These are phyloP conservation scores for Curvularia spicifera DNA, from an alignment of 2,329 filamentous ascomycete genomes.

Conservation along the genomic window DNA sequence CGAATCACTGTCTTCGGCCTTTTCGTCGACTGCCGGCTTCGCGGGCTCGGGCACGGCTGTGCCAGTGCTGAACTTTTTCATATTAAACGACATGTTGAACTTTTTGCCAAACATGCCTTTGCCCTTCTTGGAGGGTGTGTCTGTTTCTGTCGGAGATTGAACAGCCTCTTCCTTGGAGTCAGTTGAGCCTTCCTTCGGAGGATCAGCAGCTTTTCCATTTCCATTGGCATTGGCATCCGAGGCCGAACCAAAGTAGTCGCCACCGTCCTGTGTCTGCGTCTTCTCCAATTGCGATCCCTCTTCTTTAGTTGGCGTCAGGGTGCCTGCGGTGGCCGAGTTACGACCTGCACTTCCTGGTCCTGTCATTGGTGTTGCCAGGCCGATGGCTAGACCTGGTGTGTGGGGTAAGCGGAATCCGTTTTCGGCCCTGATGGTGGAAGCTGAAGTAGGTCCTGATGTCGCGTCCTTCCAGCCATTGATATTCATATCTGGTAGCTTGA, in stretches of 20 bases:
- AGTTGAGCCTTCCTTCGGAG: slow-evolving; percentile 35
- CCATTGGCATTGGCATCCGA: slow-evolving; percentile 34
- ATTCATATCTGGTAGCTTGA: slow-evolving; percentile 58
- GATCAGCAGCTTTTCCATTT: slow-evolving; percentile 33
- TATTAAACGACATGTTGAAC: slow-evolving; percentile 78
- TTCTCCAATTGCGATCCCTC: slow-evolving; percentile 60
- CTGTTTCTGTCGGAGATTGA: slow-evolving; percentile 52
- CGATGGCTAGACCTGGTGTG: slow-evolving; percentile 80
- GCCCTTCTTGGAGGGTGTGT: slow-evolving; percentile 58
- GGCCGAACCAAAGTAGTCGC: slow-evolving; percentile 71
- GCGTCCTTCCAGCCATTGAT: slow-evolving; percentile 56
- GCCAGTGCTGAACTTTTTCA: slow-evolving; percentile 78
- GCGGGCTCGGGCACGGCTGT: slow-evolving; percentile 66
- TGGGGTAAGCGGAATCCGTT: slow-evolving; percentile 67
- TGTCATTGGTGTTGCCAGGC: slow-evolving; percentile 70
- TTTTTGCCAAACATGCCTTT: slow-evolving; percentile 79
- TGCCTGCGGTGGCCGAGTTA: slow-evolving; percentile 41
- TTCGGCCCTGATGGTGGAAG: slow-evolving; percentile 60
- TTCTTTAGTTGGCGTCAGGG: slow-evolving; percentile 51
- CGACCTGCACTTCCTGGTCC: slow-evolving; percentile 47
- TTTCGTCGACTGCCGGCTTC: slow-evolving; percentile 80
- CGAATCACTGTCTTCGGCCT: slow-evolving; percentile 67
- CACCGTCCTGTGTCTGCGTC: slow-evolving; percentile 63
- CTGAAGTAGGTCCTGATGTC: slow-evolving; percentile 53
- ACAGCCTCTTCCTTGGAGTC: slow-evolving; percentile 40